Conservation (phyloP, 768 basidiomycete species). For the Auricularia cornea region DNA sequence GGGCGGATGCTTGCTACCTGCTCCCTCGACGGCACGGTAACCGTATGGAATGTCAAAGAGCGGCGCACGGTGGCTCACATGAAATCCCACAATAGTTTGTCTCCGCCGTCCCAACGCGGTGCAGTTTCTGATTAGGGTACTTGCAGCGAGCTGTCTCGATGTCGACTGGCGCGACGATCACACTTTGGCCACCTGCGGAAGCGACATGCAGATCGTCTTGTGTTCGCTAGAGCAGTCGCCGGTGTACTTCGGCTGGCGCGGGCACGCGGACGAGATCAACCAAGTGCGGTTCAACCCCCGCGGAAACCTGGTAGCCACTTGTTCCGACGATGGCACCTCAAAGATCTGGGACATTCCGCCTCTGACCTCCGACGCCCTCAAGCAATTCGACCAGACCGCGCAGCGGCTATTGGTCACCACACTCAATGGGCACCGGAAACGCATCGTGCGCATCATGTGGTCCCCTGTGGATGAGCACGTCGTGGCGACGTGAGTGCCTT, state of each 20-base stretch:
- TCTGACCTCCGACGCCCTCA: constrained; percentile 18
- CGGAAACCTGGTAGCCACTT: constrained; percentile 65
- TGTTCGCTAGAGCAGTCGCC: constrained; percentile 40
- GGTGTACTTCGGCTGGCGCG: constrained; percentile 27
- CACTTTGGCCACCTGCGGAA: constrained; percentile 65
- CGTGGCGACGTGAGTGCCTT: constrained; percentile 55
- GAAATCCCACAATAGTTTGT: not conserved
- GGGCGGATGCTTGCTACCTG: not conserved
- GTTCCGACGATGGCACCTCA: constrained; percentile 74
- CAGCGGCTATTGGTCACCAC: constrained; percentile 8
- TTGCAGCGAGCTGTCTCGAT: constrained; percentile 66
- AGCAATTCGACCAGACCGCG: constrained; percentile 2
- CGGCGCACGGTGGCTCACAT: not conserved
- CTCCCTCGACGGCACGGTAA: not conserved
- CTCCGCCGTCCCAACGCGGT: constrained; percentile 1
- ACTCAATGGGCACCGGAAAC: constrained; percentile 55
- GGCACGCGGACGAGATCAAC: constrained; percentile 72
- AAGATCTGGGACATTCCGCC: constrained; percentile 57
- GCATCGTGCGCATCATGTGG: constrained; percentile 64
- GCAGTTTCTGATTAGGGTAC: not conserved
- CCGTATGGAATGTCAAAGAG: not conserved
- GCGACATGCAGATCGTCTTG: constrained; percentile 56
- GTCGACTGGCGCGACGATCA: constrained; percentile 70
- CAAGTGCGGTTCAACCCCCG: constrained; percentile 62
- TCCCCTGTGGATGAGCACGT: constrained; percentile 52